Evolutionary conservation across 768 basidiomycete genomes (phyloP).

Genomic region (Kwoniella bestiolae): DNA sequence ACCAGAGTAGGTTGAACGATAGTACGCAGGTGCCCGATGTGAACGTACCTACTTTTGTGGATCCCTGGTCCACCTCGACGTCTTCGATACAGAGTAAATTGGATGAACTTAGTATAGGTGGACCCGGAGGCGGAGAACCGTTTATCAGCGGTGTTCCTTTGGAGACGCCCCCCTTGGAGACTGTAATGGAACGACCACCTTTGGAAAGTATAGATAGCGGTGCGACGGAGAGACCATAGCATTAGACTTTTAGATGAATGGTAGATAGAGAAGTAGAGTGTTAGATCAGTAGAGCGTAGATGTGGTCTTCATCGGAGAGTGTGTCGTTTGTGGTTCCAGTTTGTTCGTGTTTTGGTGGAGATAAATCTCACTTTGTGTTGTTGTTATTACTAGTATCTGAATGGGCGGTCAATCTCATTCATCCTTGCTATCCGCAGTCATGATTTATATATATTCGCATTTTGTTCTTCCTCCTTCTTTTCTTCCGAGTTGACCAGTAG

Average conservation of each 20-base stretch:
- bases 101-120: background rate
- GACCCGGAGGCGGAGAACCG: too few species aligned
- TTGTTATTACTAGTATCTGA: too few species aligned
- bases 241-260: background rate
- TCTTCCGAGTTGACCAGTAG: too few species aligned
- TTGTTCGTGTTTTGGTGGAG: too few species aligned
- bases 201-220: slow-evolving; percentile 29
- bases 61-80: slow-evolving; percentile 13
- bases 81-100: slow-evolving; percentile 3
- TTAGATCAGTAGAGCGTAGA: background rate
- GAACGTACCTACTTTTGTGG: slow-evolving; percentile 17
- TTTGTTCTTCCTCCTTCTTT: too few species aligned
- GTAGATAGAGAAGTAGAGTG: background rate
- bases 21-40: background rate
- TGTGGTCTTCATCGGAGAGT: too few species aligned
- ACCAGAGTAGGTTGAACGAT: background rate
- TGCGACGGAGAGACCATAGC: slow-evolving; percentile 17
- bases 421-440: too few species aligned
- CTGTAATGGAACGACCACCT: slow-evolving; percentile 22
- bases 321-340: too few species aligned
- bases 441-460: too few species aligned
- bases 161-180: slow-evolving; percentile 29
- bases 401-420: too few species aligned
- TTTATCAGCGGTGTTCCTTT: slow-evolving; percentile 1
- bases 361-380: too few species aligned